phyloP scores from a whole-genome alignment of 805 yeast genomes.

The Peterozyma xylosa region DNA sequence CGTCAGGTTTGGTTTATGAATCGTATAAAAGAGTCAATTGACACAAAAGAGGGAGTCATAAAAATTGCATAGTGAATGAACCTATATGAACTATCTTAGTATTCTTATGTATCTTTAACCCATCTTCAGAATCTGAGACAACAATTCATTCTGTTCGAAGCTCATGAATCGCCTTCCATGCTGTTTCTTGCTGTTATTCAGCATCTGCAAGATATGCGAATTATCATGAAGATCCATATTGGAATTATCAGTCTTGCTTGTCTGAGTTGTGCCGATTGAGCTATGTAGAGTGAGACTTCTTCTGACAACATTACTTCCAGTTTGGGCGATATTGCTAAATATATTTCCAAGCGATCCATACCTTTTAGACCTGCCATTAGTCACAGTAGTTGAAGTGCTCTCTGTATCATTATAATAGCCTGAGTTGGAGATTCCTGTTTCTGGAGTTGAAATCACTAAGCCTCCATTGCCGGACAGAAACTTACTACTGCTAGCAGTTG shows the following conservation, averaged over 20 bases:
- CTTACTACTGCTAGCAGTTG: slow-evolving; percentile 1
- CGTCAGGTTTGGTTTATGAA: too few relatives aligned
- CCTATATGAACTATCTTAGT: too few relatives aligned
- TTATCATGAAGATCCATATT: too few relatives aligned
- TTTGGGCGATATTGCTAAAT: neutral
- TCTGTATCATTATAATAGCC: too few relatives aligned
- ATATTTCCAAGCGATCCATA: slow-evolving; percentile 6
- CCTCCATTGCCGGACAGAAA: neutral
- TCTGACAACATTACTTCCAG: neutral
- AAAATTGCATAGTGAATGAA: too few relatives aligned
- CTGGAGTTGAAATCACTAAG: neutral
- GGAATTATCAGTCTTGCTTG: neutral
- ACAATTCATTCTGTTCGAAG: neutral
- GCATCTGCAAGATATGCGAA: too few relatives aligned
- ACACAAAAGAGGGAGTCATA: too few relatives aligned
- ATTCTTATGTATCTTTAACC: neutral
- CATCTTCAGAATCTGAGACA: neutral
- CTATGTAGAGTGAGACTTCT: neutral
- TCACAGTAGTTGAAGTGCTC: too few relatives aligned
- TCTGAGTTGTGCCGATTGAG: neutral
- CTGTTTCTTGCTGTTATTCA: neutral
- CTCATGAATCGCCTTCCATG: neutral
- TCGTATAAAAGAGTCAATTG: too few relatives aligned
- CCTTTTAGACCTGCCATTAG: neutral
- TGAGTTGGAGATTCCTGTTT: slow-evolving; percentile 1